phyloP scores from a whole-genome alignment of 75 land plant genomes.

The Picea glauca region DNA sequence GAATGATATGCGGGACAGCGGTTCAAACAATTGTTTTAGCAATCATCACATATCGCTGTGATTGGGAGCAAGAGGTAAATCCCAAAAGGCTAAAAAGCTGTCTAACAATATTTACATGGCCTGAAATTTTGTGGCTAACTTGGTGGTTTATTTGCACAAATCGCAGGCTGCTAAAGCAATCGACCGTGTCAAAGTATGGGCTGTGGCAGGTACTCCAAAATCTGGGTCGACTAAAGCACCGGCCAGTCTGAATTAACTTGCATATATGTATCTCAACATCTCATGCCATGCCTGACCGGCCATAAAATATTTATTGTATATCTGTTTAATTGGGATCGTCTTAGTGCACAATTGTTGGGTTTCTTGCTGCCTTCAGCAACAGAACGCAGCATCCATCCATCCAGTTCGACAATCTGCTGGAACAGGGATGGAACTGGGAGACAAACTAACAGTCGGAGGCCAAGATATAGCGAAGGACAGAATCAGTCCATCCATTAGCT shows the following conservation, averaged over 20 bases:
- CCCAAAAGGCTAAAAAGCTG: background rate
- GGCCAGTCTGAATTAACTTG: too few relatives aligned
- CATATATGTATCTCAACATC: too few relatives aligned
- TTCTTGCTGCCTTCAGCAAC: background rate
- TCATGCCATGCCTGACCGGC: background rate
- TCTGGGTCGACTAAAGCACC: too few relatives aligned
- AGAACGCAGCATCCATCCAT: too few relatives aligned
- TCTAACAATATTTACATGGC: background rate
- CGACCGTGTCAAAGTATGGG: background rate
- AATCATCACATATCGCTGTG: slow-evolving; percentile 19
- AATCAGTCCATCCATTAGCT: too few relatives aligned
- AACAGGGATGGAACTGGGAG: background rate
- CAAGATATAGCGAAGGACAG: too few relatives aligned
- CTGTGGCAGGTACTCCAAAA: background rate
- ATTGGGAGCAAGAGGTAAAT: slow-evolving; percentile 47
- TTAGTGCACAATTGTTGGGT: background rate
- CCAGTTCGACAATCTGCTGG: background rate
- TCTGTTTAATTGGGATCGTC: background rate
- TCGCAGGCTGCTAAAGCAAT: slow-evolving; percentile 9
- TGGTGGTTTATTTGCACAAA: background rate
- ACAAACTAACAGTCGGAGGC: background rate
- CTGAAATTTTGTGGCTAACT: background rate
- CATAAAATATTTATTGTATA: background rate
- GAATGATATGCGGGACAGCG: slow-evolving; percentile 33
- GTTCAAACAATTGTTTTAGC: slow-evolving; percentile 27